Evolutionary conservation across 1,139 yeast species (phyloP), one percentile per base, ranked within the genome.

Genomic region (Kodamaea sp.): DNA sequence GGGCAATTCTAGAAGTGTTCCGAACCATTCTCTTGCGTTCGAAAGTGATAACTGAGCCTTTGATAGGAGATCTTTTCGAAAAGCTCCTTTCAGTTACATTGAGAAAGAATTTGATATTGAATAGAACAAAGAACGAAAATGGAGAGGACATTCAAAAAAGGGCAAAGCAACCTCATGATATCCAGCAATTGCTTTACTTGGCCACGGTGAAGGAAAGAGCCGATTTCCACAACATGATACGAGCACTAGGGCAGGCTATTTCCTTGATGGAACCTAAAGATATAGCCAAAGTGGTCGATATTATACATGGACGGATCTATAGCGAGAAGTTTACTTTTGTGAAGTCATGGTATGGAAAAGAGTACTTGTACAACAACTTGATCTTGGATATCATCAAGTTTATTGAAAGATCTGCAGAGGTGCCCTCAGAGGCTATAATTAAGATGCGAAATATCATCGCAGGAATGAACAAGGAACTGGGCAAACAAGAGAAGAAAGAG

Each of bases 211-310:
- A 26, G 1, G 55, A 59, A 27, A 53, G 42, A 23, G 52, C 50
- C 3, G 44, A 43, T 19, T 57, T 61, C 32, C 65, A 57, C 41
- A 54, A 55, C 33, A 38, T 54, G 2, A 34, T 66, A 5, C 42
- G 67, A 24, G 51, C 63, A 4, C 32, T 62, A 15, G 63, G 58
- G 1, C 69, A 64, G 38, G 42, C 59, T n/a, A 27, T 65, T 6
- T 58, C 70, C 1, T 39, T 51, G n/a, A 36, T 60, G 7, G 42
- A 47, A 3, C 37, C 54, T 1, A 36, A 40, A 1, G 43, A 50
- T 15, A 35, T 49, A 2, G 47, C 57, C 1, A 13, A 3, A 2
- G 38, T 46, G 3, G 29, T 63, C 11, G 51, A 55, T 29, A 29
- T 32, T 12, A 21, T 58, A 5, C 32, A 44, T 26, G 22, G 24